Evolutionary conservation across 805 yeast species (phyloP).

Genomic region (Wickerhamiella sergipiensis): DNA sequence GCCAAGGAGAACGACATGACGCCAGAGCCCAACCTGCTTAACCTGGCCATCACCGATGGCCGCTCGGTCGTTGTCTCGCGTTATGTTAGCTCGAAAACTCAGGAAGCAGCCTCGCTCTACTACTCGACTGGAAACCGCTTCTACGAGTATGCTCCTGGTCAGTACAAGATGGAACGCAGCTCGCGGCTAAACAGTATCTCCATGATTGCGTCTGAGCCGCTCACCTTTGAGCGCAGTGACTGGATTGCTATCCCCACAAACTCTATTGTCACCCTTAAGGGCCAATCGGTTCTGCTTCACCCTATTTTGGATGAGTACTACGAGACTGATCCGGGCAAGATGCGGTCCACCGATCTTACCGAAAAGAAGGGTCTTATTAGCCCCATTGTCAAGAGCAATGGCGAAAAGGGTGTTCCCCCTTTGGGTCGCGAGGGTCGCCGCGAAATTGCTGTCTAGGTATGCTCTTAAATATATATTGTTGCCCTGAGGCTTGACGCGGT

Average conservation of each 20-base stretch:
- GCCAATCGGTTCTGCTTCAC: constrained; percentile 77
- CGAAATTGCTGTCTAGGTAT: not conserved
- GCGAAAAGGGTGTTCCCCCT: constrained; percentile 52
- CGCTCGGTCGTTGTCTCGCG: constrained; percentile 72
- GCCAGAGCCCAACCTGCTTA: constrained; percentile 68
- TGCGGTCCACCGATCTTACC: constrained; percentile 70
- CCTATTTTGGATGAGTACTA: constrained; percentile 85
- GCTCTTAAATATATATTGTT: not conserved
- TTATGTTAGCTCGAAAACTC: constrained; percentile 75
- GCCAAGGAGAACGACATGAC: constrained; percentile 25
- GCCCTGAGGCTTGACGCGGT: too few species aligned
- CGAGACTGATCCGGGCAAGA: constrained; percentile 50
- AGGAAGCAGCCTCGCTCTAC: constrained; percentile 93
- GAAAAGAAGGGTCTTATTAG: constrained; percentile 89
- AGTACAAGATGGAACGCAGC: constrained; percentile 84
- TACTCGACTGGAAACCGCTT: constrained; percentile 89
- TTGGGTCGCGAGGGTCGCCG: constrained; percentile 60
- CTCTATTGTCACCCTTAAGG: constrained; percentile 58
- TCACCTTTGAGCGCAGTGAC: constrained; percentile 91
- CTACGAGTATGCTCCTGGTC: constrained; percentile 80
- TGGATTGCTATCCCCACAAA: constrained; percentile 97
- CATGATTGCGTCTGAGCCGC: constrained; percentile 94
- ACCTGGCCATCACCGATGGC: constrained; percentile 94
- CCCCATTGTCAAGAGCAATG: constrained; percentile 56
- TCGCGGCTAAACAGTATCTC: constrained; percentile 88